phyloP scores from a whole-genome alignment of 2,329 filamentous ascomycete species.

The Fusarium verrucosum region DNA sequence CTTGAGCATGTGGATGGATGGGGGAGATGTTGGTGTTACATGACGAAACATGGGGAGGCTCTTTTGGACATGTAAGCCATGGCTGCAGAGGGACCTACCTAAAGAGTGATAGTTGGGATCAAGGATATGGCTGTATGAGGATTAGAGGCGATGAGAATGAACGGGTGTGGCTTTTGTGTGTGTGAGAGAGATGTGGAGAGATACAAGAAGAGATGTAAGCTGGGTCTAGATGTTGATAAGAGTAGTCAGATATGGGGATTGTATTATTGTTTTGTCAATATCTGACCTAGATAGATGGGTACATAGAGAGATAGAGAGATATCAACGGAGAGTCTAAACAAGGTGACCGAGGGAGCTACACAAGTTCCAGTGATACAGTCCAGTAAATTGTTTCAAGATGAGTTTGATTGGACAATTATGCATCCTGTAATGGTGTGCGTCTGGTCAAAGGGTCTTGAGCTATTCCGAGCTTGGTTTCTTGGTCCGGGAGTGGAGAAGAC shows the following conservation, averaged over 20 bases:
- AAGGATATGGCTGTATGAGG: not conserved
- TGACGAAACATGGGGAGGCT: slow-evolving; percentile 15
- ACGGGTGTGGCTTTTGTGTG: slow-evolving; percentile 5
- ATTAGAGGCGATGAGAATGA: not conserved
- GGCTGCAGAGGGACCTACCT: slow-evolving; percentile 2
- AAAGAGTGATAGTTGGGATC: not conserved
- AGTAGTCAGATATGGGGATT: not conserved
- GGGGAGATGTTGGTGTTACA: slow-evolving; percentile 3
- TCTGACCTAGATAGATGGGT: not conserved
- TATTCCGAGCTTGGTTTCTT: slow-evolving; percentile 3
- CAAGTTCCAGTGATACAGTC: slow-evolving; percentile 21
- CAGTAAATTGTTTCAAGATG: not conserved
- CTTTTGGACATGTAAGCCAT: not conserved
- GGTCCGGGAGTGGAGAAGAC: slow-evolving; percentile 28
- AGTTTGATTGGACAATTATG: slow-evolving; percentile 6
- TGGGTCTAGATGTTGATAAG: slow-evolving; percentile 11
- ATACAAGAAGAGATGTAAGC: not conserved
- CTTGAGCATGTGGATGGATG: not conserved
- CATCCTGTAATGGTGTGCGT: not conserved
- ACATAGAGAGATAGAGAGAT: not conserved
- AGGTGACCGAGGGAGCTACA: slow-evolving; percentile 10
- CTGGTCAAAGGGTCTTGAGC: not conserved
- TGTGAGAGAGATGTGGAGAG: not conserved
- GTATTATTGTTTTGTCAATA: not conserved
- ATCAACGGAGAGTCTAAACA: not conserved